Evolutionary conservation across 495 filamentous ascomycete genomes (phyloP), one percentile per base, ranked within the genome.

Genomic region (Penicillium coprophilum): DNA sequence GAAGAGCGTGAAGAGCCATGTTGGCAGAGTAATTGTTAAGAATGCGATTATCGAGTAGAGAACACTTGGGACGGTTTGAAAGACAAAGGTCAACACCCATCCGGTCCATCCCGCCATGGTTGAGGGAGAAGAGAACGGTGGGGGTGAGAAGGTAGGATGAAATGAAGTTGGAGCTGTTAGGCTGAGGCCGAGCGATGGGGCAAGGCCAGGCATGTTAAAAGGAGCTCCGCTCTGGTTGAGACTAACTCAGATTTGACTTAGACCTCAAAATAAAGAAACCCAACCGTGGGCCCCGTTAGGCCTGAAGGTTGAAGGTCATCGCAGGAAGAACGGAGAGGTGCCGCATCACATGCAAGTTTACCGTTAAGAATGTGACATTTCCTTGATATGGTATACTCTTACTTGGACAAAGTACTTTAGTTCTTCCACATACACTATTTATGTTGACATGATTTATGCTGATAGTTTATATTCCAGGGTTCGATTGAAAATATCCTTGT

Each of bases 1-100:
- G 68, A 97, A 92, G 48, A 97, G 80, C 10, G 87, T 92, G 72
- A 96, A 97, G 7, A 97, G 81, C 71, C 92, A 85, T 69, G 91
- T 89, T 36, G 94, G 93, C 56, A 96, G 69, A 6, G 91, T 93
- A 54, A 97, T 89, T 31, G 91, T 96, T 8, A 85, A 80, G 61
- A 96, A 90, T 50, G 89, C 91, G 56, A 97, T 84, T 38, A 85
- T 65, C 83, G 85, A 94, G 77, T 91, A 95, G 36, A 96, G 71
- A 7, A 91, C 73, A 43, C 81, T 82, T 31, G 94, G 93, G 34
- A 96, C 75, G 34, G 71, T 67, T 45, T 75, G 71, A 46, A 80
- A 76, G 53, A 72, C 39, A 44, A 78, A 65, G 60, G 70, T 61
- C 46, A 79, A 74, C 39, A 76, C 52, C 72, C 72, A 73, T 47